Conservation (phyloP, 208 protist genomes). For the Leishmania arabica region DNA sequence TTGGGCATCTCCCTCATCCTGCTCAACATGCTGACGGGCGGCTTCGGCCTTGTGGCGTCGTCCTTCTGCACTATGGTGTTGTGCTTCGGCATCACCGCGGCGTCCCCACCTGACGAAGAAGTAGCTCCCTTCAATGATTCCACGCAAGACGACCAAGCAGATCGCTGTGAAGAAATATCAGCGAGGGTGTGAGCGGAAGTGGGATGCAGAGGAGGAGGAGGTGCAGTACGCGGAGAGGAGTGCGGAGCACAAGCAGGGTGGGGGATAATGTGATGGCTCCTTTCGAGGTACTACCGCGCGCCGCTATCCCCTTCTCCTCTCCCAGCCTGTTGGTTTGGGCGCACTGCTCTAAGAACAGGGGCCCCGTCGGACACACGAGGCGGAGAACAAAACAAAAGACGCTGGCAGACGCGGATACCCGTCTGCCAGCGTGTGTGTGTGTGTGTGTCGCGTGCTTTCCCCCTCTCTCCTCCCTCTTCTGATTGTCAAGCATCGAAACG, state of each 20-base stretch:
- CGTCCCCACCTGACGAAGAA: constrained; percentile 40
- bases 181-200: not conserved
- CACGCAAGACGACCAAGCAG: constrained; percentile 43
- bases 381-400: no score
- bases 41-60: constrained; percentile 57
- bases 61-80: constrained; percentile 56
- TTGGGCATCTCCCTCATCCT: constrained; percentile 61
- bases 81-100: constrained; percentile 37
- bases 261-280: not conserved
- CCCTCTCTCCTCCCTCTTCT: no score
- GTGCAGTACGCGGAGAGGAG: not conserved
- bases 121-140: constrained; percentile 53
- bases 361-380: no score
- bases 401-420: no score
- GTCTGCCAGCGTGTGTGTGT: no score
- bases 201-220: not conserved
- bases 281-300: not conserved
- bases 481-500: no score
- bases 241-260: not conserved
- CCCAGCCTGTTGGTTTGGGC: no score
- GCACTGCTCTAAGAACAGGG: no score
- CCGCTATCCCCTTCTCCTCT: not conserved
- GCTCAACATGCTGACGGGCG: constrained; percentile 46
- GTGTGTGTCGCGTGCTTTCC: no score
- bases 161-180: constrained; percentile 45